Evolutionary conservation across 345 rosid genomes (phyloP).

Genomic region (Salix suchowensis): DNA sequence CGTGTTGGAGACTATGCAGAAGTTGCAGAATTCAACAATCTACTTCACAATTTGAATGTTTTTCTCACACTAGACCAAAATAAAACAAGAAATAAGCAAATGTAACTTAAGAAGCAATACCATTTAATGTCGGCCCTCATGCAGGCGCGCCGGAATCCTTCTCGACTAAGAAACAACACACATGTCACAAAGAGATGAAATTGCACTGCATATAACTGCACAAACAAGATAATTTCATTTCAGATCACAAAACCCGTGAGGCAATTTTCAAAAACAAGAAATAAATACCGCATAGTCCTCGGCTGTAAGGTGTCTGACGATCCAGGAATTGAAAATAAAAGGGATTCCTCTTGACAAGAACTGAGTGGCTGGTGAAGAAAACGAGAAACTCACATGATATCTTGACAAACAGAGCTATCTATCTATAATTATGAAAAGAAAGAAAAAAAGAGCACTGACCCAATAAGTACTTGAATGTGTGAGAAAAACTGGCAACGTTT

Average conservation of each 20-base stretch:
- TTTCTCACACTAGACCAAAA: neutral
- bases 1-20: neutral
- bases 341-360: constrained; percentile 83
- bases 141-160: constrained; percentile 90
- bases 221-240: neutral
- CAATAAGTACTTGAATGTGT: constrained; percentile 28
- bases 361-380: constrained; percentile 54
- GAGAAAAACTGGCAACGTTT: constrained; percentile 18
- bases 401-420: neutral
- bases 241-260: neutral
- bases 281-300: constrained; percentile 71
- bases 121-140: constrained; percentile 72
- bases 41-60: neutral
- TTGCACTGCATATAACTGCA: constrained; percentile 82
- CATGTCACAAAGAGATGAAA: constrained; percentile 90
- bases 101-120: constrained; percentile 20
- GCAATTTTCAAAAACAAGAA: neutral
- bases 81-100: neutral
- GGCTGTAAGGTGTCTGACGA: constrained; percentile 69
- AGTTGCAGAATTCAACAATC: neutral
- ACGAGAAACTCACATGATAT: neutral
- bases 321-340: constrained; percentile 79
- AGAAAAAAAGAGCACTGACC: constrained; percentile 1
- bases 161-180: constrained; percentile 85
- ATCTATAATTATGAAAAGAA: neutral